A percentile compares a stretch with the other conserved stretches of the same genome.
Conservation (phyloP, 1,284 basidiomycete genomes). For the Phlebopus sp. region DNA sequence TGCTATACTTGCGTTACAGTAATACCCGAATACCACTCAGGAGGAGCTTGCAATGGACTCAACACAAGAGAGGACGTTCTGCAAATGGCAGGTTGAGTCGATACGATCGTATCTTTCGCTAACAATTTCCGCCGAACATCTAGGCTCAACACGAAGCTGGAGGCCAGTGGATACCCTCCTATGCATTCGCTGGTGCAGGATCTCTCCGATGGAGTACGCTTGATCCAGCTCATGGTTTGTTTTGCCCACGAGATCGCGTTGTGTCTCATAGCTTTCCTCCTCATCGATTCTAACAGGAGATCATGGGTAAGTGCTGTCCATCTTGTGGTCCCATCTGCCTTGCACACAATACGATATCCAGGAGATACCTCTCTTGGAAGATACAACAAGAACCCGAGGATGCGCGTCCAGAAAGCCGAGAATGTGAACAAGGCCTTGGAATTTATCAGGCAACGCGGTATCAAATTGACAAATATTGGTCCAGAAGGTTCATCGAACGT, state of each 20-base stretch:
- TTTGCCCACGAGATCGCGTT: not conserved
- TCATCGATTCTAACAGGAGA: conserved; percentile 58
- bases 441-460: conserved; percentile 92
- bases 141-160: conserved; percentile 95
- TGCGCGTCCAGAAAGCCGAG: conserved; percentile 96
- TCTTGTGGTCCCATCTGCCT: conserved; percentile 2
- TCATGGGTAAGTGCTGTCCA: conserved; percentile 67
- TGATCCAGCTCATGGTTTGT: conserved; percentile 88
- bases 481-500: conserved; percentile 66
- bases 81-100: conserved; percentile 68
- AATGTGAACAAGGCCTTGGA: conserved; percentile 96
- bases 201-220: conserved; percentile 90
- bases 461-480: conserved; percentile 97
- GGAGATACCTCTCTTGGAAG: conserved; percentile 88
- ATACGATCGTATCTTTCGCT: not conserved
- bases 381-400: conserved; percentile 87
- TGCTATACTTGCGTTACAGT: not conserved
- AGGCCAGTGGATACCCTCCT: conserved; percentile 80
- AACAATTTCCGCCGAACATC: conserved; percentile 5
- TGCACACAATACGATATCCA: conserved; percentile 29
- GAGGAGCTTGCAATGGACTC: conserved; percentile 25
- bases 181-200: conserved; percentile 90
- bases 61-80: conserved; percentile 62
- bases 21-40: conserved; percentile 1
- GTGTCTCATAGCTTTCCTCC: conserved; percentile 1